Base-by-base conservation (phyloP, 805 yeast genomes). In the Lipomyces oligophaga region DNA sequence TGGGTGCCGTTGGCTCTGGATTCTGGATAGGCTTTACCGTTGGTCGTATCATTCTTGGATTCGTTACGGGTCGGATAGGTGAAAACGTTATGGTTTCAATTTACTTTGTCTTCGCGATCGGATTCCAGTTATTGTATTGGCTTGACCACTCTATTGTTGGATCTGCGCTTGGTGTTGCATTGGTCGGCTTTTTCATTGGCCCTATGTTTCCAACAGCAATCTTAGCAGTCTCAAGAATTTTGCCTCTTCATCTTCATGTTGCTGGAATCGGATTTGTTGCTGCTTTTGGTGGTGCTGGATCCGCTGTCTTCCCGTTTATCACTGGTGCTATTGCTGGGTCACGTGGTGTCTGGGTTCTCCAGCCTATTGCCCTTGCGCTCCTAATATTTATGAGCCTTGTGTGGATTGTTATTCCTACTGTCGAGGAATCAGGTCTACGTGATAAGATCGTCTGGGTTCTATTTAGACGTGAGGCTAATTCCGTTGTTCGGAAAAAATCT, bases 221-320 rank as follows among this genome's bases (percentile, higher is more conserved):
- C 41, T 76, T 83, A 11, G 75, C 81, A 7, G 73, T 86, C 1
- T 64, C 83, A 37, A 77, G 79, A 44, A 67, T 79, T 1, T 62
- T 86, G 34, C 95, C 95, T 0, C 64, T 67, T 22, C 72, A 70
- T 33, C 66, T 75, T 42, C 83, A 83, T 43, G 76, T 83, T 7
- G 65, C 78, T 15, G 89, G 87, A 1, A 73, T 86, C 6, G 89
- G 95, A 0, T 70, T 83, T 43, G 77, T 83, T 18, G 80, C 88
- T 45, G 88, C 93, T 0, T 61, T 85, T 49, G 95, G 94, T 5
- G 89, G 93, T 2, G 78, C 81, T 13, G 95, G 95, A 1, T 84
- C 83, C n/a, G 90, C 94, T 0, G 72, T 77, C 0, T 52, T 85
- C 5, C 93, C 94, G 1, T 82, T 79, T 52, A 43, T 78, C 2